Percentiles rank a stretch among this genome's conserved stretches.
Conservation (phyloP, 441 rosid species). For the Syzygium syzygioides region DNA sequence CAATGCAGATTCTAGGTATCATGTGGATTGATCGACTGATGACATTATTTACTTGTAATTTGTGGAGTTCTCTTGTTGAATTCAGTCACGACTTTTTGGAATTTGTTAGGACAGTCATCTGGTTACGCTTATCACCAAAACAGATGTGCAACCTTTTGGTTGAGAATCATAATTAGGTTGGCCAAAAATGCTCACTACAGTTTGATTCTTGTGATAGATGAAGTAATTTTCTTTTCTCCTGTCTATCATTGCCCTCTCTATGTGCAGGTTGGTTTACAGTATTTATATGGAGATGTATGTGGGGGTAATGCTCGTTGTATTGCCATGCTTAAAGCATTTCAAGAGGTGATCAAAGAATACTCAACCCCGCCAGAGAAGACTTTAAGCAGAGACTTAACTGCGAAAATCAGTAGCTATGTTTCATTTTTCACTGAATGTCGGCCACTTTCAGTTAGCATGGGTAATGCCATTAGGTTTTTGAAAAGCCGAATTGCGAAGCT, state of each 20-base stretch:
- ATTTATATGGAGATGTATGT: slow-evolving; percentile 71
- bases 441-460: slow-evolving; percentile 95
- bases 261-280: slow-evolving; percentile 78
- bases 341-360: slow-evolving; percentile 71
- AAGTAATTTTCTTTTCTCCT: background rate
- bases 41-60: background rate
- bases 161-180: background rate
- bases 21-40: background rate
- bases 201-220: background rate
- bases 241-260: background rate
- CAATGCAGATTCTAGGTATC: background rate
- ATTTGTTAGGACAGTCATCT: background rate
- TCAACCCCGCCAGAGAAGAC: slow-evolving; percentile 69
- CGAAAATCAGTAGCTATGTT: slow-evolving; percentile 66
- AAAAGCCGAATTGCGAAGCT: slow-evolving; percentile 73
- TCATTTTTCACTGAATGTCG: slow-evolving; percentile 88
- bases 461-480: slow-evolving; percentile 75
- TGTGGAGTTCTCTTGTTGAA: background rate
- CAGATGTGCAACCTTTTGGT: background rate
- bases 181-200: background rate
- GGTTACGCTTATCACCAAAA: background rate
- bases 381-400: slow-evolving; percentile 72
- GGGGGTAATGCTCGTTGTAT: slow-evolving; percentile 98
- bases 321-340: slow-evolving; percentile 91
- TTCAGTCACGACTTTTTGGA: background rate